phyloP scores from a whole-genome alignment of 495 filamentous ascomycete genomes.

The Elaphomyces granulatus region DNA sequence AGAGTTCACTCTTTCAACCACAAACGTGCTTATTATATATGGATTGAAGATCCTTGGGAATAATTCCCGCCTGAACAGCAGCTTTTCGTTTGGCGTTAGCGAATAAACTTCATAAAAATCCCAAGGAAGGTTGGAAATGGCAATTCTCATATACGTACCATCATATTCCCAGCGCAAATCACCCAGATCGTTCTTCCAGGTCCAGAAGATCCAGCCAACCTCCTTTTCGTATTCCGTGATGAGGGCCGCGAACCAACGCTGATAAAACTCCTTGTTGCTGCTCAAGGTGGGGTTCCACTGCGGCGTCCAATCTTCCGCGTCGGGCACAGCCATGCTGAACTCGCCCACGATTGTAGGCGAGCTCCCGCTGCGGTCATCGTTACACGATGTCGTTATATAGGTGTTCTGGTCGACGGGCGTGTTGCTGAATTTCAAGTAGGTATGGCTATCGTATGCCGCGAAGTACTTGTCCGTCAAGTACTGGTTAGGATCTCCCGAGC shows the following conservation, averaged over 20 bases:
- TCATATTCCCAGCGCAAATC: constrained; percentile 49
- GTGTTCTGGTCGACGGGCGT: constrained; percentile 26
- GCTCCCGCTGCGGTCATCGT: constrained; percentile 31
- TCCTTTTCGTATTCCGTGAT: constrained; percentile 41
- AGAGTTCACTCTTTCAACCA: no score
- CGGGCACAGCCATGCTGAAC: constrained; percentile 37
- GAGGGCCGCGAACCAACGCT: constrained; percentile 46
- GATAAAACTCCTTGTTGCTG: constrained; percentile 40
- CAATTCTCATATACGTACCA: no score
- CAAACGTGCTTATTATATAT: constrained; percentile 7
- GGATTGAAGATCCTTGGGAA: constrained; percentile 27
- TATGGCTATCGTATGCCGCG: constrained; percentile 39
- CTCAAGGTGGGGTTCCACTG: constrained; percentile 33
- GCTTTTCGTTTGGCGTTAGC: no score
- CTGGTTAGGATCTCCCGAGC: constrained; percentile 34
- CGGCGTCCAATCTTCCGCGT: constrained; percentile 27
- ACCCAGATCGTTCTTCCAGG: constrained; percentile 42
- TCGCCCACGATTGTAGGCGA: constrained; percentile 41
- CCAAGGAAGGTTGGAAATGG: constrained; percentile 1
- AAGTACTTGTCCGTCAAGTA: constrained; percentile 24
- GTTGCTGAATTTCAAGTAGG: constrained; percentile 37
- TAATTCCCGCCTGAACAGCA: constrained; percentile 33
- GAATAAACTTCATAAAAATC: constrained; percentile 1
- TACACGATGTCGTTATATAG: constrained; percentile 38
- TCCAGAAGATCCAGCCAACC: constrained; percentile 49